Percentiles rank a stretch among this genome's conserved stretches.
phyloP scores from a whole-genome alignment of 805 yeast genomes.

The Osmozyma mogii region DNA sequence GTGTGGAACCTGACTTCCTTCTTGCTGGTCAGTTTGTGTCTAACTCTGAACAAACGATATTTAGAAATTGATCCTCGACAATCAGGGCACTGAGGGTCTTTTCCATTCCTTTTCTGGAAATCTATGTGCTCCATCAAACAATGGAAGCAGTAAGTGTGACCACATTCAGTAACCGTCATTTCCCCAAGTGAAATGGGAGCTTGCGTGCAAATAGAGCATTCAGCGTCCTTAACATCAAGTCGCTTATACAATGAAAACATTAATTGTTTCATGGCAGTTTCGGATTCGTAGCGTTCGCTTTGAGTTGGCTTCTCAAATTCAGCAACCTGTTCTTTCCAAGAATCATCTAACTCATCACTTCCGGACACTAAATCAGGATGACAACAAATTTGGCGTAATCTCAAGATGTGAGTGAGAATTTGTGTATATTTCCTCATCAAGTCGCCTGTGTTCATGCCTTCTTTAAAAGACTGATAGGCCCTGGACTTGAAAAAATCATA shows the following conservation, averaged over 20 bases:
- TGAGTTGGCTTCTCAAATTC: constrained; percentile 9
- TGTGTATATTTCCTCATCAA: constrained; percentile 67
- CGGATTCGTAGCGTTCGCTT: constrained; percentile 14
- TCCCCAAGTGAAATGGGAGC: constrained; percentile 50
- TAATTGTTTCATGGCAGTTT: constrained; percentile 13
- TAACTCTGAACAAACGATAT: constrained; percentile 40
- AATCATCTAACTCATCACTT: constrained; percentile 46
- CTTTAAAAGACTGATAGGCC: constrained; percentile 57
- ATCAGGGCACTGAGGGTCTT: constrained; percentile 59
- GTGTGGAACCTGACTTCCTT: constrained; percentile 25
- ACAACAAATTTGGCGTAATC: constrained; percentile 85
- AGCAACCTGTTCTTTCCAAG: constrained; percentile 18
- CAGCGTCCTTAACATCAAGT: constrained; percentile 39
- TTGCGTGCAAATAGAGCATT: constrained; percentile 81
- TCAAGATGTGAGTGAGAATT: constrained; percentile 71
- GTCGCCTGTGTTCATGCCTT: constrained; percentile 56
- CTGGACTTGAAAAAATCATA: constrained; percentile 62
- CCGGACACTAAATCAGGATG: constrained; percentile 62
- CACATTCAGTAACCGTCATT: constrained; percentile 64
- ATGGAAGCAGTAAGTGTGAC: constrained; percentile 68
- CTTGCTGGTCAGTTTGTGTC: constrained; percentile 15
- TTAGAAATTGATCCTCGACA: constrained; percentile 56
- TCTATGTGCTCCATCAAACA: constrained; percentile 72
- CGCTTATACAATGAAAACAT: constrained; percentile 22
- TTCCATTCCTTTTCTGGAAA: constrained; percentile 46